Conservation (phyloP, 2,329 filamentous ascomycete species). For the Penicillium sp. region DNA sequence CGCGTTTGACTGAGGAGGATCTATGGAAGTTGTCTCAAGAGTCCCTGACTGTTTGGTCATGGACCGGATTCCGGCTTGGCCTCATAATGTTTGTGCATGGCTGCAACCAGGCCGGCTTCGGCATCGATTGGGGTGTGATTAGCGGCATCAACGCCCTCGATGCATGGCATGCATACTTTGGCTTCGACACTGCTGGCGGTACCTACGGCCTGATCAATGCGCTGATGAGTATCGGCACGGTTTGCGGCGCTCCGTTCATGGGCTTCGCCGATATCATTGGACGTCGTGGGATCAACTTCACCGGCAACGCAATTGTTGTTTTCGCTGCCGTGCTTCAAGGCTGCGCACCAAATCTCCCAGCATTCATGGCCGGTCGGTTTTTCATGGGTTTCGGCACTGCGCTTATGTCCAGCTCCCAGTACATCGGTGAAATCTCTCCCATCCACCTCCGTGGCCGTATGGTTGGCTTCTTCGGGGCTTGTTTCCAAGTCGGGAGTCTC, state of each 20-base stretch:
- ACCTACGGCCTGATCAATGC: conserved; percentile 51
- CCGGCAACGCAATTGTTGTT: conserved; percentile 51
- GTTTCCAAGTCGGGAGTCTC: conserved; percentile 50
- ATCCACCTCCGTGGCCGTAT: conserved; percentile 45
- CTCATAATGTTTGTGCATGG: conserved; percentile 51
- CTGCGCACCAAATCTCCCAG: conserved; percentile 27
- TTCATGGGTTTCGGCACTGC: conserved; percentile 42
- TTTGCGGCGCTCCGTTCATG: conserved; percentile 54
- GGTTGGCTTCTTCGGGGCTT: conserved; percentile 53
- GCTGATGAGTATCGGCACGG: conserved; percentile 51
- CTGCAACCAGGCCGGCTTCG: conserved; percentile 52
- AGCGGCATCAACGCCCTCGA: conserved; percentile 49
- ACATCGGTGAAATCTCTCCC: conserved; percentile 42
- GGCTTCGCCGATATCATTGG: conserved; percentile 55
- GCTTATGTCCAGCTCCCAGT: conserved; percentile 43
- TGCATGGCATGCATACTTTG: conserved; percentile 50
- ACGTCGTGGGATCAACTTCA: conserved; percentile 53
- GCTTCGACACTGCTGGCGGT: conserved; percentile 44
- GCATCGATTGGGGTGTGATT: conserved; percentile 55
- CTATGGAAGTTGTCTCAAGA: conserved; percentile 46
- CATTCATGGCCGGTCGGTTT: conserved; percentile 45
- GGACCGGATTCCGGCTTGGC: conserved; percentile 45
- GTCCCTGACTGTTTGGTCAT: conserved; percentile 45
- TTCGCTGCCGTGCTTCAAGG: conserved; percentile 47
- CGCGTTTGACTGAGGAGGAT: conserved; percentile 51